A percentile compares a stretch with the other conserved stretches of the same genome.
Conservation (phyloP, 257 asterid genomes). For the Ophiorrhiza pumila region DNA sequence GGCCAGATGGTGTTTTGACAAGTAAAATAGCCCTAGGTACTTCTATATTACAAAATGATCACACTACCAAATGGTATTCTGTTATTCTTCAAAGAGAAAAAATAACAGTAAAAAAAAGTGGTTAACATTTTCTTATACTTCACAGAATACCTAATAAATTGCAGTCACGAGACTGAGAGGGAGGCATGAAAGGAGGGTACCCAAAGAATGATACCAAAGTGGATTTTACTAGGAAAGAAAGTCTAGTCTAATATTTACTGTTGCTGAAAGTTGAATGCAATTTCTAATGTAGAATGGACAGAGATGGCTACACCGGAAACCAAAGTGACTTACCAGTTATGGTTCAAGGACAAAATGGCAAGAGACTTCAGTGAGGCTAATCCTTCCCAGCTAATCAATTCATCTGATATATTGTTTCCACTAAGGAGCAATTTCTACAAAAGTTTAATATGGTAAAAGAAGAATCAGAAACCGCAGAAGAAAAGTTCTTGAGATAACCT, state of each 20-base stretch:
- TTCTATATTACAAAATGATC: too few species aligned
- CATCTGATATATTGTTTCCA: conserved; percentile 51
- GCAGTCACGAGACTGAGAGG: neutral
- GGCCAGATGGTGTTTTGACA: neutral
- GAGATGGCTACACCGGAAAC: neutral
- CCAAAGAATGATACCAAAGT: neutral
- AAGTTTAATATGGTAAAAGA: conserved; percentile 19
- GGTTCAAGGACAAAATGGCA: conserved; percentile 49
- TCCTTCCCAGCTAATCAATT: conserved; percentile 75
- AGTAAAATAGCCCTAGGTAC: neutral
- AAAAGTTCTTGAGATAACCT: conserved; percentile 14
- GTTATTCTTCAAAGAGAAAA: neutral
- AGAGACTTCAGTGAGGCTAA: conserved; percentile 61
- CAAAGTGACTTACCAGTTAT: conserved; percentile 51
- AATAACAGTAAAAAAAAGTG: neutral
- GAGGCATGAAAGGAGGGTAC: neutral
- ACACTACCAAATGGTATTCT: neutral
- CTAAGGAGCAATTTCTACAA: conserved; percentile 64
- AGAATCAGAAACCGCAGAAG: neutral
- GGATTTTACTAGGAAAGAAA: neutral
- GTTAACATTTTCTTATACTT: neutral
- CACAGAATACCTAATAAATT: neutral
- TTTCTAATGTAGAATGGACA: neutral
- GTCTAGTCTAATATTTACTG: neutral
- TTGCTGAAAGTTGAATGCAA: neutral